Evolutionary conservation across 129 eudicot genomes (phyloP).

Genomic region (Deinandra increscens): DNA sequence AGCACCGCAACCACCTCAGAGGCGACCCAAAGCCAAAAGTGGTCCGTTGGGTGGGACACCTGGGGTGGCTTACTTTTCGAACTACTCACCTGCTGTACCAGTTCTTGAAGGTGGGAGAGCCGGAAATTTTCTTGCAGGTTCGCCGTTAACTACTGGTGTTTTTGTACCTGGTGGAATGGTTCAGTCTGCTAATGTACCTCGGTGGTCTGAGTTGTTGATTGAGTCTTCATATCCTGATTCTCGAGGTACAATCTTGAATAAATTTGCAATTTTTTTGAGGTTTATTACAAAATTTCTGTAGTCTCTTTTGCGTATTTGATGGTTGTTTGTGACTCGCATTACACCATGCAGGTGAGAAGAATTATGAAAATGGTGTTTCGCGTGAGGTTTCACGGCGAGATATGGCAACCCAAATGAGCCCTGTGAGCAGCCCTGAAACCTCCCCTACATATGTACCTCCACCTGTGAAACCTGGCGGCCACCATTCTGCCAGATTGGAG

Average conservation of each 20-base stretch:
- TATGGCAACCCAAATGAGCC: constrained; percentile 96
- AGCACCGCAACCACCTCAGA: constrained; percentile 42
- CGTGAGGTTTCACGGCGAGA: constrained; percentile 63
- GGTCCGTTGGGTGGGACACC: constrained; percentile 76
- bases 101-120: constrained; percentile 50
- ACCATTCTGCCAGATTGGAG: constrained; percentile 52
- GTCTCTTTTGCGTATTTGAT: constrained; percentile 3
- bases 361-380: constrained; percentile 43
- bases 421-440: constrained; percentile 48
- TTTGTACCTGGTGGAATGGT: constrained; percentile 45
- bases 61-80: constrained; percentile 52
- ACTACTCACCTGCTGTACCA: constrained; percentile 49
- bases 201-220: constrained; percentile 49
- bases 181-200: constrained; percentile 29
- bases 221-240: constrained; percentile 57
- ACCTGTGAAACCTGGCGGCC: constrained; percentile 14
- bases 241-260: constrained; percentile 44
- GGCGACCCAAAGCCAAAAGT: constrained; percentile 76
- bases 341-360: constrained; percentile 47
- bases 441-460: constrained; percentile 40
- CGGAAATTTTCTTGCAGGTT: constrained; percentile 49
- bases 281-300: background rate
- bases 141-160: constrained; percentile 74
- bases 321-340: constrained; percentile 14
- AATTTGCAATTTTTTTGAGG: background rate